Percentiles rank a stretch among this genome's conserved stretches.
phyloP scores from a whole-genome alignment of 1,139 yeast genomes.

The Scheffersomyces illinoinensis region DNA sequence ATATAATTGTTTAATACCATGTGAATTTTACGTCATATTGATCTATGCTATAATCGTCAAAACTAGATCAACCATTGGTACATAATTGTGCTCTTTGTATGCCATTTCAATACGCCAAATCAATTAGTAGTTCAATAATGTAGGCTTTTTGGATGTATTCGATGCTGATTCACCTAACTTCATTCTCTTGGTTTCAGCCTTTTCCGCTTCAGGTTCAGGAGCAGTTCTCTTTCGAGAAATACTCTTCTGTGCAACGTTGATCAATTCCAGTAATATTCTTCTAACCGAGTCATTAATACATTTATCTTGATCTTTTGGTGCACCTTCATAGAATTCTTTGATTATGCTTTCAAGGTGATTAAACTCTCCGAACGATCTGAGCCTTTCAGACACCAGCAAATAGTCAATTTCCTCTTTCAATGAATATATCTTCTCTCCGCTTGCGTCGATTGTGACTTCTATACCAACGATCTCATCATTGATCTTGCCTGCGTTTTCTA shows the following conservation, averaged over 20 bases:
- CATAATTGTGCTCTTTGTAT: no score
- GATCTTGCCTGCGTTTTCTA: not conserved
- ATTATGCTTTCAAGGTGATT: not conserved
- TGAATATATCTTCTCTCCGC: not conserved
- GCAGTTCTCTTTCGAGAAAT: conserved; percentile 8
- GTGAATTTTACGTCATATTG: not conserved
- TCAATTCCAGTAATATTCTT: conserved; percentile 2
- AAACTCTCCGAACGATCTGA: not conserved
- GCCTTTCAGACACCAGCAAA: not conserved
- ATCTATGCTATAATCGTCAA: no score
- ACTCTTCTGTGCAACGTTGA: conserved; percentile 3
- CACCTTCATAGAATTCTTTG: not conserved
- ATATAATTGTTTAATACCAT: no score
- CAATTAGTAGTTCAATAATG: conserved; percentile 14
- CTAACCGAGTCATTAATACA: conserved; percentile 1
- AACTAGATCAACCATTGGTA: not conserved
- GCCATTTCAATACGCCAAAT: not conserved
- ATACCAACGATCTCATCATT: not conserved
- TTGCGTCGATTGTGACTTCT: not conserved
- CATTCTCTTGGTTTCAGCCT: conserved; percentile 4
- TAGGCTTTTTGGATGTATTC: conserved; percentile 7
- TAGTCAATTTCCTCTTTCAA: not conserved
- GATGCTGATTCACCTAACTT: not conserved
- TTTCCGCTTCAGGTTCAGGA: not conserved
- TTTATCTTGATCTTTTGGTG: not conserved